These are phyloP conservation scores for Pisolithus orientalis DNA, from an alignment of 768 basidiomycete genomes.

Conservation along the genomic window DNA sequence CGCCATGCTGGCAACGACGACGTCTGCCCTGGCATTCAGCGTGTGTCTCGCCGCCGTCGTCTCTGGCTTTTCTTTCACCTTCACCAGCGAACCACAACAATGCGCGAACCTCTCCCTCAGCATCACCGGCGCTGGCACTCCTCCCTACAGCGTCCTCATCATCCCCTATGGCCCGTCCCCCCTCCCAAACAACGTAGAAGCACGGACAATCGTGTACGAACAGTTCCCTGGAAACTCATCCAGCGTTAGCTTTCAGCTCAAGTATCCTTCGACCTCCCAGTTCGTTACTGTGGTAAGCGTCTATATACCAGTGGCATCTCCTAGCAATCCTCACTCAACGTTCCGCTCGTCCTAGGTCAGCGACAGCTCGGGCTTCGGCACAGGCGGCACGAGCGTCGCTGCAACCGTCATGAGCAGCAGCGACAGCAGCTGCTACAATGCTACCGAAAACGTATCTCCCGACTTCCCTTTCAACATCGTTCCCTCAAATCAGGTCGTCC, in stretches of 20 bases:
- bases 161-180: conserved; percentile 63
- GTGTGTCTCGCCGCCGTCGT: conserved; percentile 21
- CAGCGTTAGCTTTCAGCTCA: conserved; percentile 48
- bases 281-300: conserved; percentile 72
- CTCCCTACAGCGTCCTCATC: conserved; percentile 64
- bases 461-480: conserved; percentile 55
- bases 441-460: conserved; percentile 40
- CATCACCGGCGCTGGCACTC: conserved; percentile 54
- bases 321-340: background rate
- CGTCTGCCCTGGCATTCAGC: background rate
- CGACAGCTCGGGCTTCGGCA: conserved; percentile 55
- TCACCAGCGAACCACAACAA: conserved; percentile 49
- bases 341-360: conserved; percentile 38
- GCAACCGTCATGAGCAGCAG: conserved; percentile 46
- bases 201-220: conserved; percentile 50
- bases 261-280: conserved; percentile 61
- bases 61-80: conserved; percentile 37
- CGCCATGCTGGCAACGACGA: conserved; percentile 2
- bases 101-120: conserved; percentile 57
- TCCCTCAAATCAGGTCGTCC: conserved; percentile 58
- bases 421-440: conserved; percentile 57
- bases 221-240: conserved; percentile 39
- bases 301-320: background rate
- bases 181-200: conserved; percentile 56
- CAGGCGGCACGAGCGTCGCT: conserved; percentile 69